These are phyloP conservation scores for Leccinum solheimii DNA, from an alignment of 1,284 basidiomycete genomes.

Conservation along the genomic window DNA sequence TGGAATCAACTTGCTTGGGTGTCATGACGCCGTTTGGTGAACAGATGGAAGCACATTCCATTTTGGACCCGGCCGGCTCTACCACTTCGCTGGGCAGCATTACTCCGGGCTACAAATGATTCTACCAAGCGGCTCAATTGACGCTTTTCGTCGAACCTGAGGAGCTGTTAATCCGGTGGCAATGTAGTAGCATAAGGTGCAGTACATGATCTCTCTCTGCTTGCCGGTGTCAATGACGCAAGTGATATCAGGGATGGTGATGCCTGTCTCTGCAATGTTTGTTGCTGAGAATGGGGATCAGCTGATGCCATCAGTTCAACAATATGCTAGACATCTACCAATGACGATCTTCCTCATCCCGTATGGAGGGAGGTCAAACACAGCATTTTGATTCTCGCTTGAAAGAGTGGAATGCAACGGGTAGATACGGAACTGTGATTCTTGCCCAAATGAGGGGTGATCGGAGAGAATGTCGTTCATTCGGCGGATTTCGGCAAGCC, in stretches of 20 bases:
- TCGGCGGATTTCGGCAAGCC: conserved; percentile 88
- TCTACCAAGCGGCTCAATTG: conserved; percentile 93
- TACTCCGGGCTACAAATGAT: conserved; percentile 91
- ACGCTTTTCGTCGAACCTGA: conserved; percentile 94
- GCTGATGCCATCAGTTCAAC: conserved; percentile 65
- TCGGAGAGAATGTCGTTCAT: conserved; percentile 81
- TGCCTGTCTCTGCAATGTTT: conserved; percentile 85
- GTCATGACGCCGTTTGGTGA: conserved; percentile 88
- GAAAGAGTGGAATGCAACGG: conserved; percentile 94
- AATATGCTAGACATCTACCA: conserved; percentile 46
- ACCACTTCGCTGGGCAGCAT: conserved; percentile 90
- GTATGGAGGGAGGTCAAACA: conserved; percentile 83
- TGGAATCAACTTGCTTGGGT: conserved; percentile 48
- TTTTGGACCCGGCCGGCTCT: conserved; percentile 90
- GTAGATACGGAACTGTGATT: conserved; percentile 73
- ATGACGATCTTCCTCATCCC: conserved; percentile 92
- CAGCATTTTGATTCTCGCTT: conserved; percentile 86
- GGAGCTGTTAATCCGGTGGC: conserved; percentile 12
- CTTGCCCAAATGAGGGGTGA: conserved; percentile 74
- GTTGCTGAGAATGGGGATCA: conserved; percentile 54
- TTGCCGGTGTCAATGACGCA: conserved; percentile 97
- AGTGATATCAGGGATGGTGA: conserved; percentile 98
- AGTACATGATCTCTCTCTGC: conserved; percentile 87
- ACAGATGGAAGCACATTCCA: conserved; percentile 95
- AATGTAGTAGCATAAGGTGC: neutral